Evolutionary conservation across 139 green algal species (phyloP).

Genomic region (Chlamydomonas sphaeroides): DNA sequence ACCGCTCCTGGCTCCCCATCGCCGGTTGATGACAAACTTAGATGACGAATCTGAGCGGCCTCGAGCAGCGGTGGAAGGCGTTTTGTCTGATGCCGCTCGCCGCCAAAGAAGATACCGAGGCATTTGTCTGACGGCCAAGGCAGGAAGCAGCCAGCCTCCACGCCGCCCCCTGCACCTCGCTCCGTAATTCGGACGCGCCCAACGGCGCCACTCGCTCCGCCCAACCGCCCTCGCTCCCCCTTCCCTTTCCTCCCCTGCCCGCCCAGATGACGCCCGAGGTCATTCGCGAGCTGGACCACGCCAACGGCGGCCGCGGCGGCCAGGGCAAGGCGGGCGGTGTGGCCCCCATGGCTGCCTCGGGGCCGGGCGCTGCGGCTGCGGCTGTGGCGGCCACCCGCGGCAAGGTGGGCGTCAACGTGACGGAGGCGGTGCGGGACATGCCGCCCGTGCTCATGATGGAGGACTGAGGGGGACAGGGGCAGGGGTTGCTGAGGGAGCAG

Average conservation of each 20-base stretch:
- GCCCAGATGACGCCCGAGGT: conserved; percentile 89
- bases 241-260: not conserved
- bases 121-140: not conserved
- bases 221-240: too few relatives aligned
- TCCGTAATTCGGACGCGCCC: too few relatives aligned
- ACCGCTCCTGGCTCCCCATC: too few relatives aligned
- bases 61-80: too few relatives aligned
- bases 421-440: conserved; percentile 76
- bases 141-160: too few relatives aligned
- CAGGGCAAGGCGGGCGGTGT: conserved; percentile 1
- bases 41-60: not conserved
- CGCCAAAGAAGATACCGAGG: not conserved
- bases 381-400: not conserved
- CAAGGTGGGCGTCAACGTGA: conserved; percentile 60
- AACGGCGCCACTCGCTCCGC: too few relatives aligned
- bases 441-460: conserved; percentile 87
- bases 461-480: conserved; percentile 46
- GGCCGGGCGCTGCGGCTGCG: not conserved
- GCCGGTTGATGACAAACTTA: not conserved
- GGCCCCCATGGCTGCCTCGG: conserved; percentile 24
- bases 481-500: too few relatives aligned
- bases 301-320: conserved; percentile 25
- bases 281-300: conserved; percentile 85
- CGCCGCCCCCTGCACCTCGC: too few relatives aligned
- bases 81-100: too few relatives aligned